These are phyloP conservation scores for Gynochthodes officinalis DNA, from an alignment of 257 asterid genomes.

Conservation along the genomic window DNA sequence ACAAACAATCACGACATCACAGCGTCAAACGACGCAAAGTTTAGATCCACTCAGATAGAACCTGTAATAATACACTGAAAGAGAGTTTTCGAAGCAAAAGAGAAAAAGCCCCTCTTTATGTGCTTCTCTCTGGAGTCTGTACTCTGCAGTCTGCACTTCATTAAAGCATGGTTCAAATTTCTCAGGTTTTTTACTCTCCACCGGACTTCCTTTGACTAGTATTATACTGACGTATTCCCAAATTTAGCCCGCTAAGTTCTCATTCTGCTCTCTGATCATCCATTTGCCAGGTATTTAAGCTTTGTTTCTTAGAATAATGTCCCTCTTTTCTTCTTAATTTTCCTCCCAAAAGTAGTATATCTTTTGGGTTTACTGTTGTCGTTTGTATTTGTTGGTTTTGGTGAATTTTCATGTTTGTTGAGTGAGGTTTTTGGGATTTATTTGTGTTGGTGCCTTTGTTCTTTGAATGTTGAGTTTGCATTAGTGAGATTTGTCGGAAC, in stretches of 20 bases:
- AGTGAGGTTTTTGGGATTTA: background rate
- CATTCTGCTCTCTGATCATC: background rate
- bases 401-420: slow-evolving; percentile 9
- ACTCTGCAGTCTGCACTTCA: background rate
- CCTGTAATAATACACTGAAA: background rate
- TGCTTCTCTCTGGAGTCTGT: too few relatives aligned
- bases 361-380: background rate
- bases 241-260: too few relatives aligned
- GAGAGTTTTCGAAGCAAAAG: slow-evolving; percentile 4
- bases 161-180: too few relatives aligned
- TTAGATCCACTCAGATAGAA: slow-evolving; percentile 11
- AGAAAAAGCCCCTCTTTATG: background rate
- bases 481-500: background rate
- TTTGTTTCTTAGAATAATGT: background rate
- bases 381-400: background rate
- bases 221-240: too few relatives aligned
- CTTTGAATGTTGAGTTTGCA: background rate
- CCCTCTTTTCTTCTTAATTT: background rate
- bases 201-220: background rate
- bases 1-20: background rate
- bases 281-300: slow-evolving; percentile 16
- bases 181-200: background rate
- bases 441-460: background rate
- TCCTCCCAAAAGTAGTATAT: too few relatives aligned
- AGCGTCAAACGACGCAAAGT: background rate